Conservation (phyloP, 2,329 filamentous ascomycete species). For the Venturia asperata region DNA sequence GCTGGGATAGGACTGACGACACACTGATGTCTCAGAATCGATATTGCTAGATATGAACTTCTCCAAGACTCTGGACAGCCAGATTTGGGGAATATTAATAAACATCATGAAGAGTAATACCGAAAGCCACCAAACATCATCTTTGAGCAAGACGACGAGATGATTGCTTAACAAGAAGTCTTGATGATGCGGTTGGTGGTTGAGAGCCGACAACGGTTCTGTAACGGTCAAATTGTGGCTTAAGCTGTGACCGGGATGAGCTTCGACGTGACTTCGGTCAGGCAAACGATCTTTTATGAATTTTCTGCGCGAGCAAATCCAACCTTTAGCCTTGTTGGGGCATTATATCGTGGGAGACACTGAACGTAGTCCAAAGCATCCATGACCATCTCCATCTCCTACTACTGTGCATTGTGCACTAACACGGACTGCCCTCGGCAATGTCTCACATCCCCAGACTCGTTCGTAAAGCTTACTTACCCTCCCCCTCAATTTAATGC, state of each 20-base stretch:
- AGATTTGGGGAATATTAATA: no score
- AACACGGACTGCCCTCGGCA: not conserved
- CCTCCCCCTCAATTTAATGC: not conserved
- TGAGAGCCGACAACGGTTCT: not conserved
- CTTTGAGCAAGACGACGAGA: no score
- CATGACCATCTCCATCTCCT: no score
- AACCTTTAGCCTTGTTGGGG: not conserved
- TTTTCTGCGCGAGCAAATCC: no score
- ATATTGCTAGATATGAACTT: no score
- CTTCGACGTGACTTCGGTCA: not conserved
- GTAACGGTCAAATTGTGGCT: constrained; percentile 4
- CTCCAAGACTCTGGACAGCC: no score
- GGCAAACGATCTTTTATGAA: not conserved
- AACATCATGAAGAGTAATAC: no score
- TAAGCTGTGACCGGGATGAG: constrained; percentile 7
- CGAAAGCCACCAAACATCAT: no score
- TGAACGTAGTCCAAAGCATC: not conserved
- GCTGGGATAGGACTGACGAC: no score
- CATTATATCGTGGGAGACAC: not conserved
- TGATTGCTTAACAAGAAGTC: no score
- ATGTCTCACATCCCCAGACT: not conserved
- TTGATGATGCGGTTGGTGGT: not conserved
- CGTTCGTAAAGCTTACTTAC: not conserved
- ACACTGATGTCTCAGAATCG: no score
- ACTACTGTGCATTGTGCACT: no score